Base-by-base conservation (phyloP, 2,329 filamentous ascomycete genomes). In the Cercospora beticola region DNA sequence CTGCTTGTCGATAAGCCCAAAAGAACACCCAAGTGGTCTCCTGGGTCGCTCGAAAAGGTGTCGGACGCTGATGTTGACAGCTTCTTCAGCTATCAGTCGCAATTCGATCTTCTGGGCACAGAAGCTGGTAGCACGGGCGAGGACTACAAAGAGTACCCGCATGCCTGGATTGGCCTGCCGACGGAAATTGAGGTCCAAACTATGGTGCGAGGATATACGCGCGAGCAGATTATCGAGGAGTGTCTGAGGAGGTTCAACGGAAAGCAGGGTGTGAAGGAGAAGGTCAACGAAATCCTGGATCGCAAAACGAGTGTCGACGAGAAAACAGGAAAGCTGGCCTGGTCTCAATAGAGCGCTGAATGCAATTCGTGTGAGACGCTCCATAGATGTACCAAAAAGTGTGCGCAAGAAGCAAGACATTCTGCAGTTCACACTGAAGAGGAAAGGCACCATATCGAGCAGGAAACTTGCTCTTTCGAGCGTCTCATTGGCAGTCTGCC, bases 131-230 rank as follows among this genome's bases (percentile, higher is more conserved):
- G 84, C 67, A 73, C 49, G 4, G 74, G 70, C 6, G 65, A 74
- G 5, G 86, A 91, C 73, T 98, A 90, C 81, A 78, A 76, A 5
- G 82, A 90, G 68, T 97, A 97, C 80, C 94, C 94, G 0, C 87
- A 92, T 79, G 80, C 81, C 12, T 82, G 81, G 74, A 88, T 93
- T 31, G 90, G 90, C 5, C 83, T 97, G 69, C 95, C 94, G 5
- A 86, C 84, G 1, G 94, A 98, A 81, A 71, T 74, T 46, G 86
- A 91, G 58, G 86, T 89, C 63, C 74, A 84, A 75, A 70, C 76
- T 16, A 80, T 80, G 59, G 82, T 84, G 61, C 52, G 62, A 31
- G 77, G 72, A 68, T 75, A 33, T 16, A 71, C 68, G 21, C 76
- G 66, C 5, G 78, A 82, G 12, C 76, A 82, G 65, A 77, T 82